Conservation (phyloP, 2,329 filamentous ascomycete species). For the Xylaria sp. region DNA sequence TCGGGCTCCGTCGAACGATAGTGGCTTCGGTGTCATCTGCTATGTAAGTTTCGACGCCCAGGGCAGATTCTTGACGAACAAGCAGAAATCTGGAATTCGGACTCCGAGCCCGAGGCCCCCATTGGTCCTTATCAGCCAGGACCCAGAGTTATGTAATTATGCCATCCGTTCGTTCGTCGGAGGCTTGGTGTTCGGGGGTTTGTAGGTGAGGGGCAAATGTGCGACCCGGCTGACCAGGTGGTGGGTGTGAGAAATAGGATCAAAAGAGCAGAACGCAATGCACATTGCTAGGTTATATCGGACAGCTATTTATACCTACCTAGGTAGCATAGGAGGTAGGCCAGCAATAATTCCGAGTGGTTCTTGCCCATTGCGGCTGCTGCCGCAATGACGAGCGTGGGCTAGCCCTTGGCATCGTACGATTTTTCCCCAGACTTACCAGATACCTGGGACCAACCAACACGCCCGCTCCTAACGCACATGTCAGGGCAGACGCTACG, state of each 20-base stretch:
- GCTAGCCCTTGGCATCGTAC: constrained; percentile 38
- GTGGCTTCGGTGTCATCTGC: not conserved
- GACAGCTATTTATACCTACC: constrained; percentile 16
- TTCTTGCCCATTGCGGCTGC: constrained; percentile 27
- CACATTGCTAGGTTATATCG: not conserved
- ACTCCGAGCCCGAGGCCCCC: constrained; percentile 29
- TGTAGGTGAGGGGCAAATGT: not conserved
- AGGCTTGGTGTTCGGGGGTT: not conserved
- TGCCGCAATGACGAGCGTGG: constrained; percentile 38
- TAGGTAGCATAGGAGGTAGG: not conserved
- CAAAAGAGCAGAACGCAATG: not conserved
- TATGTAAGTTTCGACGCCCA: not conserved
- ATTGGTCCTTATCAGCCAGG: constrained; percentile 17
- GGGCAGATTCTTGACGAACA: not conserved
- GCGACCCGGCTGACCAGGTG: not conserved
- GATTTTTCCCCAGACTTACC: constrained; percentile 40
- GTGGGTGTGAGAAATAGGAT: not conserved
- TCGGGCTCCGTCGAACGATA: constrained; percentile 24
- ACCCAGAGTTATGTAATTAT: constrained; percentile 17
- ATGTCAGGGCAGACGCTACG: constrained; percentile 2
- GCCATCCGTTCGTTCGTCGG: constrained; percentile 2
- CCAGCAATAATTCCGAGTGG: constrained; percentile 18
- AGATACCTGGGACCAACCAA: constrained; percentile 25
- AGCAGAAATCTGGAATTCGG: constrained; percentile 18
- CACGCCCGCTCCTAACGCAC: constrained; percentile 21